Percentiles rank a stretch among this genome's conserved stretches.
Conservation (phyloP, 2,329 filamentous ascomycete genomes). For the Aspergillus pseudonomiae region DNA sequence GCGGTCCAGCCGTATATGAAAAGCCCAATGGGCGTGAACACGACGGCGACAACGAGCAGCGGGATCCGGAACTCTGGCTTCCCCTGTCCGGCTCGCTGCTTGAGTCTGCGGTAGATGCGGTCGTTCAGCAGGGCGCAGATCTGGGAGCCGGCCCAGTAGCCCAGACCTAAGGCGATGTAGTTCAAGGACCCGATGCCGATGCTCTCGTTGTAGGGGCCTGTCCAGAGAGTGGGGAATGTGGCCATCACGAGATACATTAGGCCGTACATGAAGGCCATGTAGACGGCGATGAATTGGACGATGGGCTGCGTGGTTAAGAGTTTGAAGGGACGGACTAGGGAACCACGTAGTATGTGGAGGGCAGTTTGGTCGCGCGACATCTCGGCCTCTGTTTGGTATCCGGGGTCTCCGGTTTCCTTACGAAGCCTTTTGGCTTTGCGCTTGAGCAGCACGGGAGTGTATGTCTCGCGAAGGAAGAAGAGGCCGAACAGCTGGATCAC, state of each 20-base stretch:
- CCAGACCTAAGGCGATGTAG: constrained; percentile 64
- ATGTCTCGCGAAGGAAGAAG: constrained; percentile 66
- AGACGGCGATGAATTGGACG: constrained; percentile 58
- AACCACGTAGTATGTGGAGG: constrained; percentile 18
- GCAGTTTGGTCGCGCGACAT: neutral
- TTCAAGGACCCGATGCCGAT: constrained; percentile 62
- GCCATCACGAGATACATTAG: constrained; percentile 35
- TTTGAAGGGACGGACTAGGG: constrained; percentile 58
- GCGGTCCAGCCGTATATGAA: constrained; percentile 63
- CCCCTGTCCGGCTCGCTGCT: constrained; percentile 44
- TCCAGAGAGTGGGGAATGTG: constrained; percentile 60
- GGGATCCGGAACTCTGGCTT: constrained; percentile 65
- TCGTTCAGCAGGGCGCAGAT: constrained; percentile 28
- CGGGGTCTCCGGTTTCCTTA: constrained; percentile 38
- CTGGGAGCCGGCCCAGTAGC: constrained; percentile 61
- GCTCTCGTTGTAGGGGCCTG: constrained; percentile 55
- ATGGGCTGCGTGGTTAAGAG: constrained; percentile 63
- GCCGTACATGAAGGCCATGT: constrained; percentile 63
- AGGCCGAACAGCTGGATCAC: constrained; percentile 63
- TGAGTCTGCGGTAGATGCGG: constrained; percentile 43
- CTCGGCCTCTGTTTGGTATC: constrained; percentile 41
- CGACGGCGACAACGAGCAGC: constrained; percentile 55
- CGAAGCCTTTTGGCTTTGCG: constrained; percentile 56
- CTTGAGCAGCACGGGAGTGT: constrained; percentile 62
- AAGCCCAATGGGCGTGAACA: constrained; percentile 56